phyloP scores from a whole-genome alignment of 2,329 filamentous ascomycete species.

The Apiospora kogelbergensis region DNA sequence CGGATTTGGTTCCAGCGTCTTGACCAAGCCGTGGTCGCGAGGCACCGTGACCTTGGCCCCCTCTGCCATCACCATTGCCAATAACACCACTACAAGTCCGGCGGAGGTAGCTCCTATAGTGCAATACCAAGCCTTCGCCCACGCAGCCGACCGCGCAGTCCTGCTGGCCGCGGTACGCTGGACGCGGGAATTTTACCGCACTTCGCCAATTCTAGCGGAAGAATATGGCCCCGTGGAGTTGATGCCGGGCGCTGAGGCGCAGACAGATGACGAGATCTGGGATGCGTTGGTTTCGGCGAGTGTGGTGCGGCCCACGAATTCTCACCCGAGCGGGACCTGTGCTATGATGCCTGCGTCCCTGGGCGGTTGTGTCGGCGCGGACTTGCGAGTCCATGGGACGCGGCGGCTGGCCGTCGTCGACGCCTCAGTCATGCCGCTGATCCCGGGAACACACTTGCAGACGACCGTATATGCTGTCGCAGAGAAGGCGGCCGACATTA shows the following conservation, averaged over 20 bases:
- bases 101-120: slow-evolving; percentile 47
- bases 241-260: slow-evolving; percentile 27
- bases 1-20: slow-evolving; percentile 15
- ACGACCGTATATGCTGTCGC: slow-evolving; percentile 29
- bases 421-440: slow-evolving; percentile 34
- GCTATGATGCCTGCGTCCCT: slow-evolving; percentile 33
- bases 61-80: background rate
- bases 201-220: slow-evolving; percentile 25
- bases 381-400: slow-evolving; percentile 34
- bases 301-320: slow-evolving; percentile 23
- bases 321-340: slow-evolving; percentile 30
- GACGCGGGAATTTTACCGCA: slow-evolving; percentile 29
- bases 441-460: slow-evolving; percentile 33
- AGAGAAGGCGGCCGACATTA: slow-evolving; percentile 32
- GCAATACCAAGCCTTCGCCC: slow-evolving; percentile 40
- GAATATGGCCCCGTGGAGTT: slow-evolving; percentile 36
- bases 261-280: slow-evolving; percentile 31
- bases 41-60: slow-evolving; percentile 51
- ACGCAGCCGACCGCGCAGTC: slow-evolving; percentile 52
- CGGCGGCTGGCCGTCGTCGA: slow-evolving; percentile 36
- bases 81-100: slow-evolving; percentile 25
- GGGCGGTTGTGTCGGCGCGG: slow-evolving; percentile 35
- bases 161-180: slow-evolving; percentile 40
- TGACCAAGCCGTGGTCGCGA: slow-evolving; percentile 45
- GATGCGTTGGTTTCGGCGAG: slow-evolving; percentile 19